Evolutionary conservation across 495 filamentous ascomycete species (phyloP), one percentile per base, ranked within the genome.

Genomic region (Trichoderma virens): DNA sequence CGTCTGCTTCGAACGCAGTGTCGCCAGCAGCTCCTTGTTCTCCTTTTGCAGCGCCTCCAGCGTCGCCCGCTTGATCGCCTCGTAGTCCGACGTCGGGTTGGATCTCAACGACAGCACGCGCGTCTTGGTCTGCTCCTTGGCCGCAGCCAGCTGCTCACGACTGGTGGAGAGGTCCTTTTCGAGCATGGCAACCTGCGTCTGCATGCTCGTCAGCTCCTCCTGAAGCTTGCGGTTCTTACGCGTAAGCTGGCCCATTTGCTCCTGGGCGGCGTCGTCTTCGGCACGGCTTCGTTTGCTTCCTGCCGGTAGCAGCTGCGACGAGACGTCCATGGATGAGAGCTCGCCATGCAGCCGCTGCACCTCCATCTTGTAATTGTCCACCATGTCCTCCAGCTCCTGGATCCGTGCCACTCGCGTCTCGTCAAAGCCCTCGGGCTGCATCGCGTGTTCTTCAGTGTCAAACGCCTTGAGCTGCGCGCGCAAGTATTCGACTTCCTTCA

Each of bases 401-500:
- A 98, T 89, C 20, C 91, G 89, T 62, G 86, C 79, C 0, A 82
- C 74, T 70, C 92, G 96, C 62, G 87, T 83, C 64, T 88, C 84
- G 68, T 98, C 90, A 60, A 89, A 88, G 51, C 80, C 85, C 18
- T 90, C 89, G 2, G 86, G 82, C 64, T 93, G 86, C 76, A 96
- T 88, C 2, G 92, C 93, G 47, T 82, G 81, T 72, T 97, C 93
- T 74, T 98, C 95, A 28, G 86, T 83, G 66, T 97, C 93, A 64
- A 93, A 96, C 0, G 89, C 88, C 72, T 96, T 95, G 27, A 97
- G 78, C 70, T 99, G 94, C 5, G 90, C 93, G 18, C 95, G 89
- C 8, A 99, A 81, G 72, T 93, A 94, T 67, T 97, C 91, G 7
- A 95, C 90, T 72, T 99, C 95, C 70, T 96, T 96, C 25, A 91